phyloP scores from a whole-genome alignment of 1,284 basidiomycete species.

The Erythrobasidium hasegawianum region DNA sequence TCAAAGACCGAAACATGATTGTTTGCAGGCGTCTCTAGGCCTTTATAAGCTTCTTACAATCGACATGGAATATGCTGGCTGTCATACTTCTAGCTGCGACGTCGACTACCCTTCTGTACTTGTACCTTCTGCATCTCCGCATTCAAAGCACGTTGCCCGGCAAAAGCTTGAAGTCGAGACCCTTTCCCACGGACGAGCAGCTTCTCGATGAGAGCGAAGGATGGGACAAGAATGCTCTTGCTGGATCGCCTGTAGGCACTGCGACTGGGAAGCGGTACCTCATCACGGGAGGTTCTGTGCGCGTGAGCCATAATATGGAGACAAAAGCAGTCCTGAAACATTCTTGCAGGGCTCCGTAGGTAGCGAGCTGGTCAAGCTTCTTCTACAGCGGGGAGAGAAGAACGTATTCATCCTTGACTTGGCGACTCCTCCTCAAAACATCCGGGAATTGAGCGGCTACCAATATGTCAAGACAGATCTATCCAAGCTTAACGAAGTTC shows the following conservation, averaged over 20 bases:
- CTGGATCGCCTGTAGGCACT: slow-evolving; percentile 1
- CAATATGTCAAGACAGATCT: slow-evolving; percentile 18
- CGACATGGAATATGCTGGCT: not conserved
- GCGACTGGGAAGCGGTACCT: slow-evolving; percentile 26
- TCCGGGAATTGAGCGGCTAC: slow-evolving; percentile 1
- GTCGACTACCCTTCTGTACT: not conserved
- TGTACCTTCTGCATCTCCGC: not conserved
- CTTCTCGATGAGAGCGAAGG: slow-evolving; percentile 4
- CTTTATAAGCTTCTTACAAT: not conserved
- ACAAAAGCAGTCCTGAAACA: too few relatives aligned
- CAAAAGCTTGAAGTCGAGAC: not conserved
- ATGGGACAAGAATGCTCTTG: slow-evolving; percentile 23
- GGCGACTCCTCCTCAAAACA: slow-evolving; percentile 3
- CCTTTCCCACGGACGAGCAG: slow-evolving; percentile 17
- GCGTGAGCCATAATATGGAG: too few relatives aligned
- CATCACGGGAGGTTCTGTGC: slow-evolving; percentile 16
- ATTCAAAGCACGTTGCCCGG: not conserved
- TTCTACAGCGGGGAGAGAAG: slow-evolving; percentile 18
- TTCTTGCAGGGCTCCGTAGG: slow-evolving; percentile 6
- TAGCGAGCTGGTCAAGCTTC: slow-evolving; percentile 16
- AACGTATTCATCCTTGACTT: slow-evolving; percentile 24
- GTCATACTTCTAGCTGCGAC: not conserved
- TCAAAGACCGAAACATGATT: too few relatives aligned
- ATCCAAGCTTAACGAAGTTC: not conserved
- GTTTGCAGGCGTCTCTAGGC: too few relatives aligned